A percentile compares a stretch with the other conserved stretches of the same genome.
Conservation (phyloP, 1,139 yeast species). For the Taphrina deformans region DNA sequence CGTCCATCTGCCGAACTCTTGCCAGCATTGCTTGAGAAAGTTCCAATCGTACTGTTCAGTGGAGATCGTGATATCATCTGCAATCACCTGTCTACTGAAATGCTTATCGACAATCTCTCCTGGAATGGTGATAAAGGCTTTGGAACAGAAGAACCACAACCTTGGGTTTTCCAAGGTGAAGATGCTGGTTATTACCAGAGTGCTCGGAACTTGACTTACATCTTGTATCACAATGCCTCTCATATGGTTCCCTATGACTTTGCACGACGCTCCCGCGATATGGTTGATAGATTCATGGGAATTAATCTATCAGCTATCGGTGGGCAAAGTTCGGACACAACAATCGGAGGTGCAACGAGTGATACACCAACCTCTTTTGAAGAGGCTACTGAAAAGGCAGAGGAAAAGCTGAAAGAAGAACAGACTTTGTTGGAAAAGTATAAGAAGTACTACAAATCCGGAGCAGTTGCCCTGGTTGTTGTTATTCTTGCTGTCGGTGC, state of each 20-base stretch:
- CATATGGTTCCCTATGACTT: conserved; percentile 95
- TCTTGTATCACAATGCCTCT: conserved; percentile 71
- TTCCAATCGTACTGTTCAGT: conserved; percentile 72
- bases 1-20: conserved; percentile 64
- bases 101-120: conserved; percentile 57
- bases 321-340: conserved; percentile 30
- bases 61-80: conserved; percentile 91
- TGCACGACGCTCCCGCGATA: conserved; percentile 67
- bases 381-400: background rate
- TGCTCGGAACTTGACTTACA: conserved; percentile 74
- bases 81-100: conserved; percentile 74
- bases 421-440: conserved; percentile 44
- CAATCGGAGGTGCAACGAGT: conserved; percentile 31
- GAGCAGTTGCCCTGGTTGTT: conserved; percentile 46
- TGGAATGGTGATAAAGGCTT: conserved; percentile 74
- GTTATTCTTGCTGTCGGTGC: conserved; percentile 43
- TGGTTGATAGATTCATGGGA: conserved; percentile 49
- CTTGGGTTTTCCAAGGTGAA: conserved; percentile 43
- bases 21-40: conserved; percentile 60
- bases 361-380: background rate
- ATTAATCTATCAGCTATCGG: conserved; percentile 39
- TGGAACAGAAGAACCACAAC: conserved; percentile 42
- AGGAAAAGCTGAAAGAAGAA: conserved; percentile 33
- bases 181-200: conserved; percentile 44
- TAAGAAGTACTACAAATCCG: conserved; percentile 49